phyloP scores from a whole-genome alignment of 345 rosid genomes.

The Linum tenue region DNA sequence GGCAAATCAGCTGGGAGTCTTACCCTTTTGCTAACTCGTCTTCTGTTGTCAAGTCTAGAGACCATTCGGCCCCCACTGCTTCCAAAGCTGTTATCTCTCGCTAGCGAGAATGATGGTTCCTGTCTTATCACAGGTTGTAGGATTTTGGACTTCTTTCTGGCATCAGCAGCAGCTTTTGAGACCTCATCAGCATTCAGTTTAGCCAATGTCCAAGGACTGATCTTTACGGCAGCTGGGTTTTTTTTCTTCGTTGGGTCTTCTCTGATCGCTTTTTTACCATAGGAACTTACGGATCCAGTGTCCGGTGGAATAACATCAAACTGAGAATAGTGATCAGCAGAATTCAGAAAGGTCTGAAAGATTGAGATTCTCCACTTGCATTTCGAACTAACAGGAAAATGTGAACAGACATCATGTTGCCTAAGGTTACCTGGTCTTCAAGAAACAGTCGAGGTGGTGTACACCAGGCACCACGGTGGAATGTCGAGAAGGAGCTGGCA shows the following conservation, averaged over 20 bases:
- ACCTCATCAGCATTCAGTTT: conserved; percentile 89
- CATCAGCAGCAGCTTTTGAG: conserved; percentile 92
- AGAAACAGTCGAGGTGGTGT: conserved; percentile 91
- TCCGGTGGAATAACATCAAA: conserved; percentile 99
- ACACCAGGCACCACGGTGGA: conserved; percentile 97
- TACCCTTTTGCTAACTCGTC: conserved; percentile 13
- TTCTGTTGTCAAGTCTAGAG: conserved; percentile 57
- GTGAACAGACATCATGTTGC: neutral
- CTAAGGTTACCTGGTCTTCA: conserved; percentile 76
- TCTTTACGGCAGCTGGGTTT: conserved; percentile 64
- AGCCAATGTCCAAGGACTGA: conserved; percentile 94
- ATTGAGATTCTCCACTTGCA: too few relatives aligned
- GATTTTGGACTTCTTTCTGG: conserved; percentile 80
- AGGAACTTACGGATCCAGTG: conserved; percentile 83
- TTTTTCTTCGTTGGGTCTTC: conserved; percentile 67
- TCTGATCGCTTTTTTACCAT: conserved; percentile 53
- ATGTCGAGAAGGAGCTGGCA: conserved; percentile 88
- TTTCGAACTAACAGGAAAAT: too few relatives aligned
- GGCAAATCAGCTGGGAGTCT: conserved; percentile 69
- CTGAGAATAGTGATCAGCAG: conserved; percentile 25
- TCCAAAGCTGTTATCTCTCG: conserved; percentile 62
- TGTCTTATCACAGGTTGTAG: conserved; percentile 64
- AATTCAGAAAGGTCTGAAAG: neutral
- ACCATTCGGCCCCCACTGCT: conserved; percentile 62
- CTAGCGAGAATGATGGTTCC: conserved; percentile 44